Evolutionary conservation across 768 basidiomycete genomes (phyloP).

Genomic region (Auriscalpium microsporum): DNA sequence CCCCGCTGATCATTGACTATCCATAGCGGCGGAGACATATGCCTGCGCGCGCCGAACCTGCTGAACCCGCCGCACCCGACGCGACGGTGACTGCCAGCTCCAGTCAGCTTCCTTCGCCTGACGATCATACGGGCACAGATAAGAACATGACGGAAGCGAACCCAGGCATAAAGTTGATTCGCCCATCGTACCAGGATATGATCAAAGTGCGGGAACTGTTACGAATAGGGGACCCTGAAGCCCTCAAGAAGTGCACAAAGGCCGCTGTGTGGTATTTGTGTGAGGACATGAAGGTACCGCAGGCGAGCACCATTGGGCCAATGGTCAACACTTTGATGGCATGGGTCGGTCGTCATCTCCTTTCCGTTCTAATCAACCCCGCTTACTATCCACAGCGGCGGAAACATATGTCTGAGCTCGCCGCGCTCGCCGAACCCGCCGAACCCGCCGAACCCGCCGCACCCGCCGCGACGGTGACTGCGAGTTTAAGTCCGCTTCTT

Average conservation of each 20-base stretch:
- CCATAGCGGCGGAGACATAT: too few species aligned
- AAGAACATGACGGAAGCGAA: background rate
- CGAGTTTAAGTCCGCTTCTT: too few species aligned
- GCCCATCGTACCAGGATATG: background rate
- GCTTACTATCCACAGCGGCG: too few species aligned
- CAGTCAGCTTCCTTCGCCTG: too few species aligned
- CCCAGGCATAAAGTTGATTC: background rate
- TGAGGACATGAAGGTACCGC: background rate
- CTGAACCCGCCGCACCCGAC: too few species aligned
- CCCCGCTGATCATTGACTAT: too few species aligned
- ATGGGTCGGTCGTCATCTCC: background rate
- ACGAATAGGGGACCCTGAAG: background rate
- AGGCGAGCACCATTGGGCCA: background rate
- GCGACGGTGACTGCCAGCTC: too few species aligned
- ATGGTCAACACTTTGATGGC: background rate
- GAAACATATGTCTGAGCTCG: too few species aligned
- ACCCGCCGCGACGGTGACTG: too few species aligned
- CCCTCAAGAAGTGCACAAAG: background rate
- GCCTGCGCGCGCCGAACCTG: too few species aligned
- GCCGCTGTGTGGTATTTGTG: background rate
- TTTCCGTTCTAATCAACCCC: background rate
- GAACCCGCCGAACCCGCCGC: too few species aligned
- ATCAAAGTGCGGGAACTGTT: background rate
- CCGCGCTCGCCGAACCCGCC: too few species aligned
- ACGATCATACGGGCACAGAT: background rate